Conservation (phyloP, 169 alveolate species). For the Plasmodium knowlesi region DNA sequence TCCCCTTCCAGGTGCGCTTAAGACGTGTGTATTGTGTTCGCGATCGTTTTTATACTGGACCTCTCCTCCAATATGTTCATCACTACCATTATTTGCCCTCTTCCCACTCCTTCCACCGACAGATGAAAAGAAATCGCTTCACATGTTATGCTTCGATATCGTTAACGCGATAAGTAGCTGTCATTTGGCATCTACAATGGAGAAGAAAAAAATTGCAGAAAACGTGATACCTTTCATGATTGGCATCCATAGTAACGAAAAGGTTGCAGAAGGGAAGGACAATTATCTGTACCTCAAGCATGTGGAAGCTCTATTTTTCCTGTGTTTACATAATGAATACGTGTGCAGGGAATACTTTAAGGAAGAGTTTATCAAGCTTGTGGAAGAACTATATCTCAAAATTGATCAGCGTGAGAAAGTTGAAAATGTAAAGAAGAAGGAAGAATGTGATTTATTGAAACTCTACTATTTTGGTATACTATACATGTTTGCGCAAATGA, state of each 20-base stretch:
- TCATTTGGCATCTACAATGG: background rate
- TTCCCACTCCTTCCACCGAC: background rate
- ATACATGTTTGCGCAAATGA: conserved; percentile 19
- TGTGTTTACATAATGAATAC: conserved; percentile 38
- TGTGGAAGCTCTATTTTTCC: conserved; percentile 21
- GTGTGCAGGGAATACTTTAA: conserved; percentile 1
- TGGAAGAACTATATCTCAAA: conserved; percentile 20
- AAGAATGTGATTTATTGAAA: conserved; percentile 10
- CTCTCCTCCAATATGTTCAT: background rate
- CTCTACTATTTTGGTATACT: conserved; percentile 47
- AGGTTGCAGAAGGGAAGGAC: background rate
- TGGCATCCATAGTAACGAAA: background rate
- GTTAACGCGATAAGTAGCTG: background rate
- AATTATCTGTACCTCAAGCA: conserved; percentile 20
- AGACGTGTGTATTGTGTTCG: background rate
- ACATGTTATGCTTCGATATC: conserved; percentile 24
- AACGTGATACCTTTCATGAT: background rate
- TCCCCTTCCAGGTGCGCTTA: conserved; percentile 4
- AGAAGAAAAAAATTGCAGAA: background rate
- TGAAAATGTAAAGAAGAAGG: conserved; percentile 11
- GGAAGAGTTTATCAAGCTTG: background rate
- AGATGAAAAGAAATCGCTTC: conserved; percentile 50
- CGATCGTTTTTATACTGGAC: background rate
- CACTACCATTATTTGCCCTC: background rate
- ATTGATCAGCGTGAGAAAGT: background rate